Evolutionary conservation across 2,329 filamentous ascomycete genomes (phyloP), one percentile per base, ranked within the genome.

Genomic region (Verruconis gallopava): DNA sequence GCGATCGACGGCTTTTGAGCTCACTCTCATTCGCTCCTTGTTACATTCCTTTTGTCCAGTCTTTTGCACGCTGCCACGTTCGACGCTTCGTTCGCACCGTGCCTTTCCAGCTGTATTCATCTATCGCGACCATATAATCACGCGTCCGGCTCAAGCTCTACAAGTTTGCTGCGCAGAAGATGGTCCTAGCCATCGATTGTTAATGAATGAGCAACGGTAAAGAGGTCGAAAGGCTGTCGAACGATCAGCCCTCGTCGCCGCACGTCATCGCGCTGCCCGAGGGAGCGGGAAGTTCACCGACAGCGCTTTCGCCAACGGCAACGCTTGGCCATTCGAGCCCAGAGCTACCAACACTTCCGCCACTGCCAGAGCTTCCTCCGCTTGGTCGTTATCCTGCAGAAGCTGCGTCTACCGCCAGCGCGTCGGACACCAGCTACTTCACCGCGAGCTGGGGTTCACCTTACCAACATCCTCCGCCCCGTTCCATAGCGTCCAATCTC

Each of bases 361-460:
- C 54, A 21, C 57, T 63, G 42, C 51, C 58, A 38, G 49, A 55
- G 20, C 52, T 58, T 14, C 54, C 58, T 12, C 47, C 48, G 15
- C 52, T 61, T 28, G 56, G 53, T 39, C 53, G 51, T 44, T 33
- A 50, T 36, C 55, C 55, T 38, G 53, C 53, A 32, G 60, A 60
- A 9, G 56, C 57, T 32, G 22, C 53, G 56, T 51, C 54, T 55
- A 18, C 50, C 52, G 49, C 62, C 63, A 35, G 67, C 69, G 48
- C 32, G 33, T 22, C 40, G 5, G 69, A 66, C 45, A 67, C 64
- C 48, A 58, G 67, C 37, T 75, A 73, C 55, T 75, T 75, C 55
- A 91, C 85, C 37, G 81, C 85, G 38, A 88, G 81, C 58, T 94
- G 88, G 86, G 88, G 88, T 44, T 94, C 86, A 42, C 88, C 88